Percentiles rank a stretch among this genome's conserved stretches.
phyloP scores from a whole-genome alignment of 163 green algal species.

The Chlorella variabilis region DNA sequence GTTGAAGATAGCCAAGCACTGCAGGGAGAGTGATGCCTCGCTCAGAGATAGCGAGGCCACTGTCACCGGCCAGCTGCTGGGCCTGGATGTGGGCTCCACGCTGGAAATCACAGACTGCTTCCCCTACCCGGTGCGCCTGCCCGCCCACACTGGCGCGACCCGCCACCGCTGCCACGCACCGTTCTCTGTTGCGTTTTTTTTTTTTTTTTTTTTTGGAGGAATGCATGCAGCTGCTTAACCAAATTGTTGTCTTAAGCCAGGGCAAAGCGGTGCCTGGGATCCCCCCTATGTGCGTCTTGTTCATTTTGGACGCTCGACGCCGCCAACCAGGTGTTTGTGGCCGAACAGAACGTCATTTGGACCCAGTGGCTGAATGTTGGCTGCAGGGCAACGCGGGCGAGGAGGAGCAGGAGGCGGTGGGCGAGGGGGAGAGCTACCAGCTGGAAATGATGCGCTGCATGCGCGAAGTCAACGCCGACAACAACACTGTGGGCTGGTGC shows the following conservation, averaged over 20 bases:
- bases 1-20: constrained; percentile 98
- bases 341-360: too few species aligned
- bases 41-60: constrained; percentile 58
- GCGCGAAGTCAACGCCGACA: constrained; percentile 98
- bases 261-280: too few species aligned
- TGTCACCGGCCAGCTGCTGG: constrained; percentile 97
- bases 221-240: not conserved
- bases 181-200: too few species aligned
- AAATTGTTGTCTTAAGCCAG: too few species aligned
- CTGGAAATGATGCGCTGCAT: constrained; percentile 99
- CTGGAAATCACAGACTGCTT: constrained; percentile 99
- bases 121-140: constrained; percentile 93
- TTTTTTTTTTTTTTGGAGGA: too few species aligned
- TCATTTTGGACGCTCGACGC: too few species aligned
- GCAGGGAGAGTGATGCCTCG: constrained; percentile 68
- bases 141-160: too few species aligned
- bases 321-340: too few species aligned
- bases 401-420: constrained; percentile 64
- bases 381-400: constrained; percentile 44
- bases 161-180: too few species aligned
- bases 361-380: not conserved
- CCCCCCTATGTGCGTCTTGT: too few species aligned
- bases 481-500: constrained; percentile 99
- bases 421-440: constrained; percentile 92
- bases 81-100: constrained; percentile 94